Evolutionary conservation across 306 rosid genomes (phyloP).

Genomic region (Rosa multiflora): DNA sequence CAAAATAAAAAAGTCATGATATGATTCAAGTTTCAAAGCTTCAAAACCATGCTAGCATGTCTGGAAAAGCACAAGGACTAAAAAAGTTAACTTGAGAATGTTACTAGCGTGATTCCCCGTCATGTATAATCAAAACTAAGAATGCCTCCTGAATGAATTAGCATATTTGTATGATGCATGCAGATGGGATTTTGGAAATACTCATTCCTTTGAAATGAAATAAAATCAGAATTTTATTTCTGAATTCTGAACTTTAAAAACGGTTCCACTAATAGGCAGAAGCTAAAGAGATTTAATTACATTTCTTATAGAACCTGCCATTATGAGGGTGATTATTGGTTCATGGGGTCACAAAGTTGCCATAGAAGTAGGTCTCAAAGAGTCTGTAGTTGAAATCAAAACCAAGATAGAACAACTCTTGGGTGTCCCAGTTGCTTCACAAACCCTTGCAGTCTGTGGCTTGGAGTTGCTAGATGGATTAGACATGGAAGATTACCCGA

Average conservation of each 20-base stretch:
- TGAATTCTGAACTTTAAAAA: not conserved
- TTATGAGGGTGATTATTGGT: conserved; percentile 45
- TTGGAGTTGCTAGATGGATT: conserved; percentile 83
- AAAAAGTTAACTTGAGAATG: not conserved
- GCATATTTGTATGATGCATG: not conserved
- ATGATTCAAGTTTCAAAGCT: not conserved
- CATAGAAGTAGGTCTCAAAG: conserved; percentile 60
- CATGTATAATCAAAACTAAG: not conserved
- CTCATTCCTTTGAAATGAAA: conserved; percentile 9
- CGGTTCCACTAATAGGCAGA: not conserved
- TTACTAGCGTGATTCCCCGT: not conserved
- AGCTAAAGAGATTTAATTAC: not conserved
- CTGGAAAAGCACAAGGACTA: not conserved
- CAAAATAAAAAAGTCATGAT: not conserved
- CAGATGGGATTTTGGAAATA: not conserved
- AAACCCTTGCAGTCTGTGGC: conserved; percentile 58
- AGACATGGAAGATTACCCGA: conserved; percentile 91
- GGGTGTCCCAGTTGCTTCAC: conserved; percentile 59
- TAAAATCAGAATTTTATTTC: not conserved
- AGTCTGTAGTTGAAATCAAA: conserved; percentile 62
- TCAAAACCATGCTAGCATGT: not conserved
- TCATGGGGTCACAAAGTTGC: conserved; percentile 42
- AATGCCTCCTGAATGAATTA: conserved; percentile 24
- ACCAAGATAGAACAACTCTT: conserved; percentile 66
- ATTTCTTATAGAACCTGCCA: not conserved